Percentiles rank a stretch among this genome's conserved stretches.
phyloP scores from a whole-genome alignment of 2,329 filamentous ascomycete species.

The Paecilomyces fulvus region DNA sequence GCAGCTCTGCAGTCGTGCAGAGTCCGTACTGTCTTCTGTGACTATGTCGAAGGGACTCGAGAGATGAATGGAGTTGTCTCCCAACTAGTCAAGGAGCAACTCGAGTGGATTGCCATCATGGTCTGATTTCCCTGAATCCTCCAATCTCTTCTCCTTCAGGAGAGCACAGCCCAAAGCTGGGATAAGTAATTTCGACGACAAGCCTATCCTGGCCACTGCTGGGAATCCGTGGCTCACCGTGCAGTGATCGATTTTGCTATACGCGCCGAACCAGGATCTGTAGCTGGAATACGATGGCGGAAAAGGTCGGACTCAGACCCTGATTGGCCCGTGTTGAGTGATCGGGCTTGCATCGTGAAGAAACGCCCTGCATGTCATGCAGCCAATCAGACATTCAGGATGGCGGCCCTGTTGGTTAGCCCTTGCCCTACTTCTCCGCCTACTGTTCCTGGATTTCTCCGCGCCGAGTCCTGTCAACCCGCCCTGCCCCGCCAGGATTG shows the following conservation, averaged over 20 bases:
- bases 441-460: background rate
- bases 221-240: background rate
- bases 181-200: too few relatives aligned
- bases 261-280: conserved; percentile 1
- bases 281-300: background rate
- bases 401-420: conserved; percentile 2
- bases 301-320: background rate
- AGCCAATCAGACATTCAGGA: conserved; percentile 8
- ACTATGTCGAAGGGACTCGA: background rate
- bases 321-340: background rate
- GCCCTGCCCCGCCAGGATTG: background rate
- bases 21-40: background rate
- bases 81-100: background rate
- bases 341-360: conserved; percentile 15
- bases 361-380: conserved; percentile 10
- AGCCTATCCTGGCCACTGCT: background rate
- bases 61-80: background rate
- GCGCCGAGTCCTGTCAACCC: background rate
- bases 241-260: background rate
- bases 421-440: conserved; percentile 1
- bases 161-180: background rate
- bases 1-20: background rate
- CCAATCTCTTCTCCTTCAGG: background rate
- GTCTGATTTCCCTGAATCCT: background rate
- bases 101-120: background rate